phyloP scores from a whole-genome alignment of 257 asterid species.

The Schizonepeta tenuifolia region DNA sequence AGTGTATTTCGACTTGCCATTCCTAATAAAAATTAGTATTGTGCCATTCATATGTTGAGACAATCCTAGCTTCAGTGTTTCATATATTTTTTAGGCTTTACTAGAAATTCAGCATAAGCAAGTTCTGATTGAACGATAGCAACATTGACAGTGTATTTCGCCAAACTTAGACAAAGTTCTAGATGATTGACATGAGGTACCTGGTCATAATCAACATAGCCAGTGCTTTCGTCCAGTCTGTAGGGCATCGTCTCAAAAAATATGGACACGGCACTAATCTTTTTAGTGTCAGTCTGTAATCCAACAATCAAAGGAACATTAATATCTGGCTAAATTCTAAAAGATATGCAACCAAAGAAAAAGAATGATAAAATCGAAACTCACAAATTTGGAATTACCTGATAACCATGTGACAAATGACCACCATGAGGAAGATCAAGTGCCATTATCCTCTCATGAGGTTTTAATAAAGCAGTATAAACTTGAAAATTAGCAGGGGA shows the following conservation, averaged over 20 bases:
- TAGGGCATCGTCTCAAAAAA: conserved; percentile 99
- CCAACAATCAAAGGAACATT: conserved; percentile 1
- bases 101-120: not conserved
- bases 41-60: not conserved
- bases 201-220: conserved; percentile 97
- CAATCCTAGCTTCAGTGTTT: conserved; percentile 2
- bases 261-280: conserved; percentile 92
- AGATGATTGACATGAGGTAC: conserved; percentile 41
- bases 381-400: conserved; percentile 55
- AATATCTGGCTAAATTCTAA: conserved; percentile 18
- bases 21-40: no score
- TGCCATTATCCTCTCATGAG: conserved; percentile 98
- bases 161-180: conserved; percentile 10
- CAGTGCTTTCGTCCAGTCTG: conserved; percentile 91
- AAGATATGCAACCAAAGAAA: conserved; percentile 18
- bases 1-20: no score
- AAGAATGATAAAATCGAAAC: conserved; percentile 20
- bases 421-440: conserved; percentile 99
- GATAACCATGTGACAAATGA: conserved; percentile 98
- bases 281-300: conserved; percentile 93
- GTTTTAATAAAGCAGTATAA: conserved; percentile 86
- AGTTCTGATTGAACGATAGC: conserved; percentile 3
- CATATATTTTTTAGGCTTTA: not conserved
- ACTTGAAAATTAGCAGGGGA: conserved; percentile 97
- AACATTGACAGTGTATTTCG: conserved; percentile 11